phyloP scores from a whole-genome alignment of 1,139 yeast species.

The Protomyces gravidus region DNA sequence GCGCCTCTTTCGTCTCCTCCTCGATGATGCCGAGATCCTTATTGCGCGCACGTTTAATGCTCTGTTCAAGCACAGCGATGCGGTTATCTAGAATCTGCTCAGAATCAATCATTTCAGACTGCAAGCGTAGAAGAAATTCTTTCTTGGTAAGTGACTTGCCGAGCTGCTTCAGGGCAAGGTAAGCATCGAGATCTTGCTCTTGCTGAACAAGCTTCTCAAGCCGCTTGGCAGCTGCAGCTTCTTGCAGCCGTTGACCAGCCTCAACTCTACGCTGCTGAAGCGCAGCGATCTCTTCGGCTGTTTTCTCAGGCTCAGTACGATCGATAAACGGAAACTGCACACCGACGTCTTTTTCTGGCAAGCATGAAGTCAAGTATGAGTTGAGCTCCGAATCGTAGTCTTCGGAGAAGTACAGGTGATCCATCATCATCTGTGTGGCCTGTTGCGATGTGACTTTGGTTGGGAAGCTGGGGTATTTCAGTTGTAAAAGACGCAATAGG shows the following conservation, averaged over 20 bases:
- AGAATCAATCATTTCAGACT: conserved; percentile 73
- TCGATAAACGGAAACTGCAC: conserved; percentile 79
- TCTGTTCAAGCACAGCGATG: conserved; percentile 59
- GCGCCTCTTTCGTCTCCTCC: conserved; percentile 48
- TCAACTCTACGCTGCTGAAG: conserved; percentile 80
- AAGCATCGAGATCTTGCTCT: conserved; percentile 75
- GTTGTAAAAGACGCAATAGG: conserved; percentile 57
- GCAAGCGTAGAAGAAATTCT: conserved; percentile 54
- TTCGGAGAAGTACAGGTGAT: conserved; percentile 69
- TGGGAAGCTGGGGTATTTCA: conserved; percentile 93
- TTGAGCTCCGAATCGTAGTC: conserved; percentile 61
- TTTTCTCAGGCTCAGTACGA: conserved; percentile 59
- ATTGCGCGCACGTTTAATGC: conserved; percentile 61
- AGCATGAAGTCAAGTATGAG: conserved; percentile 52
- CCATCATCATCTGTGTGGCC: conserved; percentile 62
- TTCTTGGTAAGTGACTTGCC: conserved; percentile 39
- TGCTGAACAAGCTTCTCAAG: conserved; percentile 73
- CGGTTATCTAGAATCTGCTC: conserved; percentile 68
- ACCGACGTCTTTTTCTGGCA: conserved; percentile 66
- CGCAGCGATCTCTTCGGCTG: conserved; percentile 73
- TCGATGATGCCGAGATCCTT: conserved; percentile 58
- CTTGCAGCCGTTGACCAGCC: conserved; percentile 83
- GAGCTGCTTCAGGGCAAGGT: conserved; percentile 35
- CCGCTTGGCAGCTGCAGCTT: conserved; percentile 83
- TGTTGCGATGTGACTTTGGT: conserved; percentile 62